A percentile compares a stretch with the other conserved stretches of the same genome.
These are phyloP conservation scores for Leishmania arabica DNA, from an alignment of 208 protist species.

Conservation along the genomic window DNA sequence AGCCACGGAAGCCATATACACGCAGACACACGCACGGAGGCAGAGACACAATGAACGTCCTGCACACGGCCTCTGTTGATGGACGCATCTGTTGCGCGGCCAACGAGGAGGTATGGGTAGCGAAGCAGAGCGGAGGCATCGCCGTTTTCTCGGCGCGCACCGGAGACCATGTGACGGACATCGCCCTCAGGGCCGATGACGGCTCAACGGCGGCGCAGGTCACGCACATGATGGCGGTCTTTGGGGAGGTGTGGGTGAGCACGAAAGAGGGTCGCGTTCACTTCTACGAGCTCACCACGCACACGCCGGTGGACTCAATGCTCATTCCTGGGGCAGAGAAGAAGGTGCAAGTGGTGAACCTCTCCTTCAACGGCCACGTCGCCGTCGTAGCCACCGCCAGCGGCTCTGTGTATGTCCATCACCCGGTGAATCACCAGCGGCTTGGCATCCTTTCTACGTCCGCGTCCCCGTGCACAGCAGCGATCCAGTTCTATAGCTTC, in stretches of 20 bases:
- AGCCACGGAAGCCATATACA: background rate
- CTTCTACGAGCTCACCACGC: slow-evolving; percentile 34
- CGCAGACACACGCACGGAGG: background rate
- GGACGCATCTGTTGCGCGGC: slow-evolving; percentile 62
- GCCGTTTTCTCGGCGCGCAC: slow-evolving; percentile 41
- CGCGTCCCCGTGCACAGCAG: slow-evolving; percentile 51
- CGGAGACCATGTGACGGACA: slow-evolving; percentile 21
- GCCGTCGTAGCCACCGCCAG: slow-evolving; percentile 49
- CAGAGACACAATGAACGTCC: slow-evolving; percentile 16
- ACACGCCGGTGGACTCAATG: slow-evolving; percentile 22
- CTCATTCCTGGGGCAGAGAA: slow-evolving; percentile 42
- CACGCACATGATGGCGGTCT: slow-evolving; percentile 41
- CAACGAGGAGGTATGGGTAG: slow-evolving; percentile 71
- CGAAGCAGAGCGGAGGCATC: slow-evolving; percentile 58
- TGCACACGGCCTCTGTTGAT: slow-evolving; percentile 23
- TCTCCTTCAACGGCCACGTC: slow-evolving; percentile 64
- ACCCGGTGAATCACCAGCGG: slow-evolving; percentile 46
- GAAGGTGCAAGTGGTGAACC: slow-evolving; percentile 37
- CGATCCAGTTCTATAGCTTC: slow-evolving; percentile 51
- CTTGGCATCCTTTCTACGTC: slow-evolving; percentile 37
- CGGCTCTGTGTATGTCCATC: slow-evolving; percentile 49
- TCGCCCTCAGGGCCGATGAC: slow-evolving; percentile 32
- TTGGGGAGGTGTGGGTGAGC: slow-evolving; percentile 66
- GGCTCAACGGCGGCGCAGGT: slow-evolving; percentile 28
- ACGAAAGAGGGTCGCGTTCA: slow-evolving; percentile 50